Percentiles rank a stretch among this genome's conserved stretches.
Evolutionary conservation across 129 eudicot genomes (phyloP).

Genomic region (Tagetes patula): DNA sequence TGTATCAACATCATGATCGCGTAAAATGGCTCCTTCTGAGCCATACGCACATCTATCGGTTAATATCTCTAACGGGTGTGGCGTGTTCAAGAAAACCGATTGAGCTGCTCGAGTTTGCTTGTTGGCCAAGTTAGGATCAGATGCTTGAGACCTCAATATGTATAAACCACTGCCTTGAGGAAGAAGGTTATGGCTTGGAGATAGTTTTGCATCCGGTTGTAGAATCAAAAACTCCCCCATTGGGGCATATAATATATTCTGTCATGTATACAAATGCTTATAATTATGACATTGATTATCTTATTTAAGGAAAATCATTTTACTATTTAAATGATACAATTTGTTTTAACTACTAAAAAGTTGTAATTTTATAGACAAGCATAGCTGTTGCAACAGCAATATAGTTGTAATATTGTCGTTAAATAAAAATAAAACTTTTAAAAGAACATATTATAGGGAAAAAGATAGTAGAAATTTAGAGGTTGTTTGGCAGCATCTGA

Average conservation of each 20-base stretch:
- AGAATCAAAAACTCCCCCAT: slow-evolving; percentile 84
- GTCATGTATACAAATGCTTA: slow-evolving; percentile 10
- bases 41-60: slow-evolving; percentile 66
- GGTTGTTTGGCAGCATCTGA: too few relatives aligned
- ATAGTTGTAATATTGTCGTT: too few relatives aligned
- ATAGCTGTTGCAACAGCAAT: too few relatives aligned
- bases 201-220: slow-evolving; percentile 70
- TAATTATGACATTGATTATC: too few relatives aligned
- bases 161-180: slow-evolving; percentile 82
- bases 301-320: not conserved
- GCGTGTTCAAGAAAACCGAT: slow-evolving; percentile 57
- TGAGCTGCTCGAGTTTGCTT: slow-evolving; percentile 62
- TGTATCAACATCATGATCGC: slow-evolving; percentile 80
- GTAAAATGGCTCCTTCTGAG: slow-evolving; percentile 57
- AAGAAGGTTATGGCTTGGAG: slow-evolving; percentile 75
- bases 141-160: slow-evolving; percentile 40
- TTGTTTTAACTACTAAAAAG: too few relatives aligned
- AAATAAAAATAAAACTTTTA: too few relatives aligned
- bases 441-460: too few relatives aligned
- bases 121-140: slow-evolving; percentile 42
- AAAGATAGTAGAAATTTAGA: too few relatives aligned
- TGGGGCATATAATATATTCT: slow-evolving; percentile 72
- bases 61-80: slow-evolving; percentile 81
- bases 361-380: too few relatives aligned
- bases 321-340: not conserved